Base-by-base conservation (phyloP, 371 early-diverging fungal species). In the Dichotomocladium elegans region DNA sequence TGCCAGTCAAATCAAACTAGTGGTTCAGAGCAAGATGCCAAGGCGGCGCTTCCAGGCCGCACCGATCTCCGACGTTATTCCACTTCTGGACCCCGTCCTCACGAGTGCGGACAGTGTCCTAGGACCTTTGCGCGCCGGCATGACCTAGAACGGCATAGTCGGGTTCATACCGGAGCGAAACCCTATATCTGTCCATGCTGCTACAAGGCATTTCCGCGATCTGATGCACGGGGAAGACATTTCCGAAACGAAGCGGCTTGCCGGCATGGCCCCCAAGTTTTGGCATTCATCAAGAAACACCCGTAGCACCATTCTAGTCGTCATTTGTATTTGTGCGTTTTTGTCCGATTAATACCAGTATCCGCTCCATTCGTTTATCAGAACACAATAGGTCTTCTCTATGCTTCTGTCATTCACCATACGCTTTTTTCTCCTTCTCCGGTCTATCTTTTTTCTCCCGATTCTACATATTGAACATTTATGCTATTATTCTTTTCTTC, bases 91-190 rank as follows among this genome's bases (percentile, higher is more conserved):
- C n/a, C n/a, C n/a, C n/a, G 44, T 31, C 44, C 55, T 12, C 47
- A 55, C 29, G 24, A 55, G 47, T 55, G 55, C 25, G 48, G 35
- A 2, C 30, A 33, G 33, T 55, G 55, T 40, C 19, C 41, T 17
- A 48, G 74, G 12, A 53, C 68, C 27, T 82, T 82, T 53, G 61
- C 74, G 21, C 60, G 83, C 7, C 80, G 78, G 21, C 81, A 80
- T 43, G 83, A 82, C 44, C 64, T 75, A 8, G 70, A 75, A 33
- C 71, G 83, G 7, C 83, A 82, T 53, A 70, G 66, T 40, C 71
- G 80, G n/a, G 70, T 75, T 1, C 82, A 82, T 26, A 79, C 82
- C 1, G 80, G 80, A 2, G 69, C 67, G 17, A 78, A 77, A 33
- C 80, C 82, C 2, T 79, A 73, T 54, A 45, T 64, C 10, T 82